Base-by-base conservation (phyloP, 2,329 filamentous ascomycete species). In the Grosmannia penicillata region DNA sequence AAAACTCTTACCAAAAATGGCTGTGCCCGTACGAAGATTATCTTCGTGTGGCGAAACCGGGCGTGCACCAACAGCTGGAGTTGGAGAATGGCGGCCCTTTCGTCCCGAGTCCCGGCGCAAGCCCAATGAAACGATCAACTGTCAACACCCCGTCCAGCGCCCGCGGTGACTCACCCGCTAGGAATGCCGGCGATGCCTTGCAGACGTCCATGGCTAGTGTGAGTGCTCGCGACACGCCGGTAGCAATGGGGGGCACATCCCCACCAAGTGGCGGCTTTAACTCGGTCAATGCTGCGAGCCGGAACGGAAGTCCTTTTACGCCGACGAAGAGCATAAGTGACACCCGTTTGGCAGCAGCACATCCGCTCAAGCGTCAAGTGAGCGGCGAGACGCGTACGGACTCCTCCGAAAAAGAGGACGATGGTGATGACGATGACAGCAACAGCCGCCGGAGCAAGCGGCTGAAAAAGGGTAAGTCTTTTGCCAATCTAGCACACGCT, bases 1-100 rank as follows among this genome's bases (percentile, higher is more conserved):
- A 96, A 57, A 98, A 98, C 57, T 96, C 91, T 0, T 98, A 93
- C 51, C 86, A 94, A 56, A 79, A 89, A 60, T 98, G 91, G 84
- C 75, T 98, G 4, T 84, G 86, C 53, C 91, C 91, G 0, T 98
- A 96, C 51, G 91, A 98, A 58, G 86, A 96, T 45, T 98, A 94
- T 54, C 64, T 98, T 31, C 75, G 82, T 37, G 66, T 89, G 13
- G 89, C 85, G 37, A 96, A 95, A 56, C 91, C 91, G 4, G 84
- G 86, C 23, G 87, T 96, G n/a, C 89, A 95, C 50, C 87, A 95
- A 51, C 86, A 95, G 58, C 65, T 96, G 9, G 89, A 96, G 55
- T 73, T 82, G 45, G 87, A 96, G 56, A 86, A 95, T 52, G 89
- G 89, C 42, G 91, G 89, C 1, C 86, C 89, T 14, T 75, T 91